Percentiles rank a stretch among this genome's conserved stretches.
These are phyloP conservation scores for Teunomyces pallodes DNA, from an alignment of 805 yeast genomes.

Conservation along the genomic window DNA sequence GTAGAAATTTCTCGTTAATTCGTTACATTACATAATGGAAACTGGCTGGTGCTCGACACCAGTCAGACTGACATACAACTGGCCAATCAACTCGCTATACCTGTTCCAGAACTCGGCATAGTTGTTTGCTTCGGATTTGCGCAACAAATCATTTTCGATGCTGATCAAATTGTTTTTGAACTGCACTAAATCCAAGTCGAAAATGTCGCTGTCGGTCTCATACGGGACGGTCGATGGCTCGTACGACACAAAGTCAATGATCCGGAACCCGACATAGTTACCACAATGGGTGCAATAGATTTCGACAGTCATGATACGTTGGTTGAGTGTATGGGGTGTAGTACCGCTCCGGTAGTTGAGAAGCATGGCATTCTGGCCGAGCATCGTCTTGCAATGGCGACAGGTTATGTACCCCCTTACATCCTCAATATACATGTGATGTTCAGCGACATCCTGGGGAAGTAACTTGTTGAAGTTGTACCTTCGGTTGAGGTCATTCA, in stretches of 20 bases:
- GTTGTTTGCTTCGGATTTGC: neutral
- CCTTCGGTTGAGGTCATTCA: neutral
- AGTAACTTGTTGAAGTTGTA: neutral
- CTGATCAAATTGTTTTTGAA: slow-evolving; percentile 9
- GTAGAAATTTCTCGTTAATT: neutral
- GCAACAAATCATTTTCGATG: slow-evolving; percentile 9
- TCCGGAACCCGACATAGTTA: slow-evolving; percentile 13
- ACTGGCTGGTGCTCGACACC: neutral
- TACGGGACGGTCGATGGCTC: slow-evolving; percentile 3
- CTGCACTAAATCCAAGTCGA: slow-evolving; percentile 8
- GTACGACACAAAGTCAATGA: slow-evolving; percentile 6
- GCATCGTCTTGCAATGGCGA: neutral
- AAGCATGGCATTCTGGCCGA: neutral
- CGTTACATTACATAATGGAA: neutral
- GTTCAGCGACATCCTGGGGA: neutral
- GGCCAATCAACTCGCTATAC: slow-evolving; percentile 1
- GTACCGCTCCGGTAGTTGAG: neutral
- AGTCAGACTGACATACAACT: neutral
- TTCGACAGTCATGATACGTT: neutral
- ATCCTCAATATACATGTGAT: neutral
- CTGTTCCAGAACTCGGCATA: neutral
- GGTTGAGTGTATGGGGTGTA: neutral
- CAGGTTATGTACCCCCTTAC: neutral
- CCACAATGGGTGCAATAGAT: neutral
- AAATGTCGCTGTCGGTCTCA: neutral